Conservation (phyloP, 306 rosid species). For the Cercis canadensis region DNA sequence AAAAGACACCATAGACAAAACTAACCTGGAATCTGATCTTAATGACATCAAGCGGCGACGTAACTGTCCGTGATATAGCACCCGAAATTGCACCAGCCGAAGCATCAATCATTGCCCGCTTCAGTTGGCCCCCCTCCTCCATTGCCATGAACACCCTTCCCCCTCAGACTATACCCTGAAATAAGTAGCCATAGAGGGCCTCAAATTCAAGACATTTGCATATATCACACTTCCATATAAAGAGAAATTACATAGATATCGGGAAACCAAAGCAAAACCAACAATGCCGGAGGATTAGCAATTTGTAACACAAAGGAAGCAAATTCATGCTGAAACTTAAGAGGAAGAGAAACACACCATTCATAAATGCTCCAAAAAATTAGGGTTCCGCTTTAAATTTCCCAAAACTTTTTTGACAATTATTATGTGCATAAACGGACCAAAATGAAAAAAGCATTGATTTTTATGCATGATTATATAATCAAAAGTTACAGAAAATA, state of each 20-base stretch:
- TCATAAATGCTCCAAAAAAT: constrained; percentile 1
- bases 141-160: constrained; percentile 52
- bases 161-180: constrained; percentile 41
- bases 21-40: constrained; percentile 94
- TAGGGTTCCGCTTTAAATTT: constrained; percentile 34
- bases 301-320: background rate
- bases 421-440: background rate
- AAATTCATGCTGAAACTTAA: background rate
- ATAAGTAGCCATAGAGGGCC: background rate
- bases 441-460: background rate
- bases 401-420: background rate
- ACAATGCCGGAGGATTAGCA: background rate
- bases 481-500: too few species aligned
- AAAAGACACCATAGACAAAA: constrained; percentile 1
- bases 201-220: constrained; percentile 15
- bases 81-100: constrained; percentile 90
- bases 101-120: constrained; percentile 69
- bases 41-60: constrained; percentile 95
- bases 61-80: constrained; percentile 82
- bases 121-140: constrained; percentile 75
- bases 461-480: background rate
- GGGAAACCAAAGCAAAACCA: background rate
- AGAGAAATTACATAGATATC: background rate
- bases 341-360: background rate
- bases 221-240: background rate